phyloP scores from a whole-genome alignment of 1,284 basidiomycete genomes.

The Malassezia equina region DNA sequence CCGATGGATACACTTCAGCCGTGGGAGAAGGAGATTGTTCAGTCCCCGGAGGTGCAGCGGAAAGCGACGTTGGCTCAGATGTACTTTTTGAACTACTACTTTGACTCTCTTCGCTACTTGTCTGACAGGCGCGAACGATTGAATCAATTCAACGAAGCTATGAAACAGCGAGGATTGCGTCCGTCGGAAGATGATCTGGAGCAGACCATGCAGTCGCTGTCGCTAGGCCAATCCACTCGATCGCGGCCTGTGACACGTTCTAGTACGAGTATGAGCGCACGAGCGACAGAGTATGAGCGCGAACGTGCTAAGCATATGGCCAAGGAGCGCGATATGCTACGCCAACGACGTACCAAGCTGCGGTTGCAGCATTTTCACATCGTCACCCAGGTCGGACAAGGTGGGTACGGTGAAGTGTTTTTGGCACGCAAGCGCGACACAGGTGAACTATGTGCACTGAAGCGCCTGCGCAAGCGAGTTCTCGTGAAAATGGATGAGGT shows the following conservation, averaged over 20 bases:
- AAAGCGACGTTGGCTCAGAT: slow-evolving; percentile 47
- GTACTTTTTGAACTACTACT: slow-evolving; percentile 48
- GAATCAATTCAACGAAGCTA: slow-evolving; percentile 64
- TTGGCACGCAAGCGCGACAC: slow-evolving; percentile 45
- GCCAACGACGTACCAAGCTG: slow-evolving; percentile 42
- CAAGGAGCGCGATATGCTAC: slow-evolving; percentile 38
- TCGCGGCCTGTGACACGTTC: slow-evolving; percentile 54
- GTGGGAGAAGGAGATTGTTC: slow-evolving; percentile 40
- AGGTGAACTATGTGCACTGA: slow-evolving; percentile 46
- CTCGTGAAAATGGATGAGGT: slow-evolving; percentile 48
- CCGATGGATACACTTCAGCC: slow-evolving; percentile 34
- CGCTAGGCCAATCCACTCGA: neutral
- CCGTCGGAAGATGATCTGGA: slow-evolving; percentile 8
- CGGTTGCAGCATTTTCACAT: slow-evolving; percentile 47
- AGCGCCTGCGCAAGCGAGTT: slow-evolving; percentile 43
- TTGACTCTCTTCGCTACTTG: slow-evolving; percentile 43
- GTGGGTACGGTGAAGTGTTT: slow-evolving; percentile 47
- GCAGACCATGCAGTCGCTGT: slow-evolving; percentile 1
- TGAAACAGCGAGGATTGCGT: slow-evolving; percentile 22
- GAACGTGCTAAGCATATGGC: slow-evolving; percentile 35
- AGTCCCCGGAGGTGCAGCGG: slow-evolving; percentile 37
- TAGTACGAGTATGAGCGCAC: slow-evolving; percentile 80
- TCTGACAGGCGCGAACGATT: slow-evolving; percentile 37
- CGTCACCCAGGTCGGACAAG: slow-evolving; percentile 46
- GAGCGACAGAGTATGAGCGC: slow-evolving; percentile 28